Conservation (phyloP, 2,329 filamentous ascomycete genomes). For the Stenocarpella maydis region DNA sequence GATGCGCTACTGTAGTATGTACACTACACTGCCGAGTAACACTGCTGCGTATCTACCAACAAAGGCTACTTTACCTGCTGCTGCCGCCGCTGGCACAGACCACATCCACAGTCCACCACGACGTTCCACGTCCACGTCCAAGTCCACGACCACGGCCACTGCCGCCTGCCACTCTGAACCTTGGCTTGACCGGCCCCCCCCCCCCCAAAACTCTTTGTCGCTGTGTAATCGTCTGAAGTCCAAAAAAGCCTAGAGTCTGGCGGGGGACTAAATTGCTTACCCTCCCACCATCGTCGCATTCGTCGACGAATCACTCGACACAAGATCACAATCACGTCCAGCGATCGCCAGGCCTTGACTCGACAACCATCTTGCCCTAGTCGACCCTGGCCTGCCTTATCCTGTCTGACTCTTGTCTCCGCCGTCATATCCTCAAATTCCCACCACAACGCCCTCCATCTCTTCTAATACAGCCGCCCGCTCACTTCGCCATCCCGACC, state of each 20-base stretch:
- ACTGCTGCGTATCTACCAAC: no score
- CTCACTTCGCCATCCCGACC: conserved; percentile 5
- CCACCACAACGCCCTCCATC: not conserved
- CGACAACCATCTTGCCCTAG: conserved; percentile 6
- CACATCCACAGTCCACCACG: not conserved
- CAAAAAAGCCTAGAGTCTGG: not conserved
- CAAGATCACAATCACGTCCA: conserved; percentile 16
- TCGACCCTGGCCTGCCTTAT: not conserved
- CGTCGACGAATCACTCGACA: conserved; percentile 20
- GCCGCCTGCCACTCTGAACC: not conserved
- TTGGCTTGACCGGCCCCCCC: conserved; percentile 14
- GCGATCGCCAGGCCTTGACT: conserved; percentile 22
- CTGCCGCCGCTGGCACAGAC: no score
- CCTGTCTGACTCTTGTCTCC: not conserved
- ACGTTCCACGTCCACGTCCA: no score
- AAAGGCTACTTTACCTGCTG: no score
- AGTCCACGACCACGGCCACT: not conserved
- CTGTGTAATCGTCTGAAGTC: conserved; percentile 11
- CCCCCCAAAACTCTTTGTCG: not conserved
- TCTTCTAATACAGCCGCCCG: not conserved
- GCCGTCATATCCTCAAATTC: conserved; percentile 15
- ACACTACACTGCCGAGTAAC: no score
- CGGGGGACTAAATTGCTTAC: conserved; percentile 22
- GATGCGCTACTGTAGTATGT: no score
- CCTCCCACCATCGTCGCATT: conserved; percentile 17